A percentile compares a stretch with the other conserved stretches of the same genome.
These are phyloP conservation scores for Vigna trinervia DNA, from an alignment of 306 rosid species.

Conservation along the genomic window DNA sequence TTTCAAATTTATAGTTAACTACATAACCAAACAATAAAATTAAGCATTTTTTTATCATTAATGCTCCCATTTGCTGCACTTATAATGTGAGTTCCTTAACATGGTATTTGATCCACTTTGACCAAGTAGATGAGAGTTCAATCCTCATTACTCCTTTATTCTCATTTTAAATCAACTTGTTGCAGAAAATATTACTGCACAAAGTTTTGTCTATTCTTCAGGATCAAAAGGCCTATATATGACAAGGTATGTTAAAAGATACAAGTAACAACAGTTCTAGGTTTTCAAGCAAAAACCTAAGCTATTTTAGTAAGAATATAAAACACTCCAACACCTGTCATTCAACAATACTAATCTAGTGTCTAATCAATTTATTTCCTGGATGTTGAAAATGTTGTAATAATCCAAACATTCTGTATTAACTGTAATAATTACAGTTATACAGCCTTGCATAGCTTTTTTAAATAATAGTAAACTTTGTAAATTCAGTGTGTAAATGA, in stretches of 20 bases:
- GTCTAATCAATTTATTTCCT: too few relatives aligned
- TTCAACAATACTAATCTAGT: background rate
- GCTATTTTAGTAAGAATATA: background rate
- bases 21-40: slow-evolving; percentile 13
- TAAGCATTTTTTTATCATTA: slow-evolving; percentile 29
- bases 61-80: background rate
- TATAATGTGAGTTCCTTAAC: background rate
- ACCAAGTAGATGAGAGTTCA: slow-evolving; percentile 17
- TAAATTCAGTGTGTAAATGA: too few relatives aligned
- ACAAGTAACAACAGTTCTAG: slow-evolving; percentile 5
- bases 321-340: background rate
- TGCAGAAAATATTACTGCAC: background rate
- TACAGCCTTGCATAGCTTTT: too few relatives aligned
- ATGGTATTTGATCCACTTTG: background rate
- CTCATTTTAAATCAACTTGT: slow-evolving; percentile 24
- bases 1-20: slow-evolving; percentile 3
- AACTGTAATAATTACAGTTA: too few relatives aligned
- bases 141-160: background rate
- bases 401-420: too few relatives aligned
- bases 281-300: background rate
- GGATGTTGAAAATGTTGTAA: too few relatives aligned
- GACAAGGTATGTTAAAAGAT: background rate
- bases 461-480: too few relatives aligned
- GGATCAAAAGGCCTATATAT: slow-evolving; percentile 27
- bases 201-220: background rate